Percentiles rank a stretch among this genome's conserved stretches.
Conservation (phyloP, 176 grass and related monocot genomes). For the Microstegium vimineum region DNA sequence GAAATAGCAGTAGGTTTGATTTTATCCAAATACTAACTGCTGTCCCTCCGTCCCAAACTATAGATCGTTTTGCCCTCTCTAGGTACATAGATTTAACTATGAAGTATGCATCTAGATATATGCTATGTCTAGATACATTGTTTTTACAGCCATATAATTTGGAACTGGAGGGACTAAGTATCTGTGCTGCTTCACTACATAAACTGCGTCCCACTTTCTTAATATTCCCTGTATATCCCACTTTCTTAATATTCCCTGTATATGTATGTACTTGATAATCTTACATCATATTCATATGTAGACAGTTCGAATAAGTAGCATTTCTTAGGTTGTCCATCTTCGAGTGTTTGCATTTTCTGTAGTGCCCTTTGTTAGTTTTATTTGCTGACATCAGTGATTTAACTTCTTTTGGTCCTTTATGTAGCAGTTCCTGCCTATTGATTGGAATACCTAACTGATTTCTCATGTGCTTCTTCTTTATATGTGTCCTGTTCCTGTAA, state of each 20-base stretch:
- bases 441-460: not conserved
- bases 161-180: not conserved
- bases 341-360: not conserved
- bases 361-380: not conserved
- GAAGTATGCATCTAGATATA: not conserved
- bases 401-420: not conserved
- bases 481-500: not conserved
- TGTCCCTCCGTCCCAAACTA: not conserved
- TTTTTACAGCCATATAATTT: not conserved
- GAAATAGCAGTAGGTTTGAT: slow-evolving; percentile 6
- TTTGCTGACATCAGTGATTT: not conserved
- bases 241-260: not conserved
- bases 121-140: not conserved
- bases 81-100: not conserved
- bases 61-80: not conserved
- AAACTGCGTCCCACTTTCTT: no score
- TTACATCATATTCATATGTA: not conserved
- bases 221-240: no score
- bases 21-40: not conserved
- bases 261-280: not conserved
- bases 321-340: slow-evolving; percentile 8
- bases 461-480: not conserved
- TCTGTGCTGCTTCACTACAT: not conserved
- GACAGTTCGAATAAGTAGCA: not conserved
- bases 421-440: not conserved